Base-by-base conservation (phyloP, 306 rosid genomes). In the Quercus cerris region DNA sequence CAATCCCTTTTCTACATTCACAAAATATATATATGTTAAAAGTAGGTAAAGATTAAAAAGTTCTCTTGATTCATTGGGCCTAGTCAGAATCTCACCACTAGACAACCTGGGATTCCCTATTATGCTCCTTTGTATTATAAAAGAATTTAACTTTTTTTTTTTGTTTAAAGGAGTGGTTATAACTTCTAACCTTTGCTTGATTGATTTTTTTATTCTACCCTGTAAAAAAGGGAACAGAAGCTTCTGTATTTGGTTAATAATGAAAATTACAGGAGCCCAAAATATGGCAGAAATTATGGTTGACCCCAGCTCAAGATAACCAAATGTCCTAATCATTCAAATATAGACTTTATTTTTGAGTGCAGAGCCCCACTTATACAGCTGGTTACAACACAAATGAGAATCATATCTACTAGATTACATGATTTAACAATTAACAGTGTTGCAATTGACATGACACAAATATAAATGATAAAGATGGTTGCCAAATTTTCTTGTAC, bases 71-170 rank as follows among this genome's bases (percentile, higher is more conserved):
- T 87, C 97, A 88, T 78, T 89, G 98, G 93, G 94, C 85, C 89
- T 90, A 89, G 97, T 89, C 98, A 95, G 89, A 91, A 91, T 90
- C 92, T 87, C 94, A 90, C 93, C 91, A 75, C 84, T 86, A 85
- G 91, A 94, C 91, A 90, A 87, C 97, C 90, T 88, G 93, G 91
- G 89, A 90, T 93, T 89, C 94, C 12, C 86, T 84, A 89, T 78
- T 44, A 75, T 90, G 84, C 85, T 82, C 71, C 66, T 74, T 79
- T 80, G 57, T 51, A 27, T 69, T 61, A 57, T 75, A 73, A 76
- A 17, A 28, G 4, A 38, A 5, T 35, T 27, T 20, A 27, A 4
- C 22, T 30, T 73, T 33, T 61, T 33, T 31, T 35, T 41, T 41
- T 41, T 41, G 46, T 58, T 78, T 80, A 54, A 70, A 67, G 85